These are phyloP conservation scores for Hypoxylon subgilvum DNA, from an alignment of 495 filamentous ascomycete genomes.

Conservation along the genomic window DNA sequence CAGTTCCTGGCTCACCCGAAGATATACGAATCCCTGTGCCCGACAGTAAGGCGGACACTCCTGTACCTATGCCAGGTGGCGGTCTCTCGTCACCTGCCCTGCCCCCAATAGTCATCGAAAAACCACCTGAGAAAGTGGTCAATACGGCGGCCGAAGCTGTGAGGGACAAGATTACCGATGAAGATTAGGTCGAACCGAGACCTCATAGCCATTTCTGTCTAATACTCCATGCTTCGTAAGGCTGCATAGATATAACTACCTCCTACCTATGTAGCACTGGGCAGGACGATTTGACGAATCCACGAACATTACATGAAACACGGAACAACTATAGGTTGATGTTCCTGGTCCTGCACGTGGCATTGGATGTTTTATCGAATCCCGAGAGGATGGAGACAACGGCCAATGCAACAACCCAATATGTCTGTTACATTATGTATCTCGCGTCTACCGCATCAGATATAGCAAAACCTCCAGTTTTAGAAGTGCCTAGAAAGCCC, in stretches of 20 bases:
- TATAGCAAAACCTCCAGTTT: too few species aligned
- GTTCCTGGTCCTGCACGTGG: too few species aligned
- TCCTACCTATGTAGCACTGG: neutral
- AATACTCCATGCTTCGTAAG: neutral
- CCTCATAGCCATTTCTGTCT: neutral
- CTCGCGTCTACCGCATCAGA: too few species aligned
- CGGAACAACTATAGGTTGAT: neutral
- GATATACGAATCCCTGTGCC: slow-evolving; percentile 84
- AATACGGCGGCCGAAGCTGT: slow-evolving; percentile 54
- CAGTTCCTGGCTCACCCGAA: slow-evolving; percentile 73
- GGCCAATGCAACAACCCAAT: too few species aligned
- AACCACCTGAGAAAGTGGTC: slow-evolving; percentile 53
- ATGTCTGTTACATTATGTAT: too few species aligned
- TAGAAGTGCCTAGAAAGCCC: too few species aligned
- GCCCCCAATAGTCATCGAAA: slow-evolving; percentile 37
- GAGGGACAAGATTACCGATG: slow-evolving; percentile 54
- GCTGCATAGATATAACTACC: neutral
- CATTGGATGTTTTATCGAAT: too few species aligned
- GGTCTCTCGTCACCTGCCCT: slow-evolving; percentile 46
- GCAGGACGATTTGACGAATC: slow-evolving; percentile 1
- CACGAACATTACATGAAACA: slow-evolving; percentile 2
- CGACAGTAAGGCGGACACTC: slow-evolving; percentile 35
- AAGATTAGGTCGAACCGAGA: slow-evolving; percentile 42
- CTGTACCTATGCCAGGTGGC: slow-evolving; percentile 30
- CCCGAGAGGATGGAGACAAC: too few species aligned